These are phyloP conservation scores for Solanum aculeatissimum DNA, from an alignment of 305 asterid species.

Conservation along the genomic window DNA sequence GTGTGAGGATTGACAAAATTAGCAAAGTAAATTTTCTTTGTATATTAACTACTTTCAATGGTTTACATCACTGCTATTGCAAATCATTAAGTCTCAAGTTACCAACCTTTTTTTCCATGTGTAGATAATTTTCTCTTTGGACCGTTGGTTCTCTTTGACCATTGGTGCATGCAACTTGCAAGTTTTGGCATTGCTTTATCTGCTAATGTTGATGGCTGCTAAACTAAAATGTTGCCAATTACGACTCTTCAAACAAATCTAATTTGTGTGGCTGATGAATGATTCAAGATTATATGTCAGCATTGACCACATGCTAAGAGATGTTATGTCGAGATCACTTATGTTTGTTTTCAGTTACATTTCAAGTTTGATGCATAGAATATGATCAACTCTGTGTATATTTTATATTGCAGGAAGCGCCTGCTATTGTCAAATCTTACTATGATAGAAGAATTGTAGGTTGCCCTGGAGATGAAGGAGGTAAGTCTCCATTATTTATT, in stretches of 20 bases:
- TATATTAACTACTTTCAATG: neutral
- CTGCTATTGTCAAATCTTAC: conserved; percentile 77
- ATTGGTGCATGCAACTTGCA: neutral
- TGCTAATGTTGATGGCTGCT: neutral
- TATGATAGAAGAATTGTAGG: conserved; percentile 92
- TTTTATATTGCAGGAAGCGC: conserved; percentile 54
- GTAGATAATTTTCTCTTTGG: neutral
- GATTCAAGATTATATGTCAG: neutral
- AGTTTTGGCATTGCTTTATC: neutral
- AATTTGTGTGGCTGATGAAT: neutral
- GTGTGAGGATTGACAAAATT: neutral
- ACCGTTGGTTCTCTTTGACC: neutral
- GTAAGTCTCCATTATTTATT: conserved; percentile 26
- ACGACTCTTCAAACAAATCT: neutral
- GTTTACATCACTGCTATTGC: neutral
- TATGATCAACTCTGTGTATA: neutral
- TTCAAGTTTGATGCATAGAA: neutral
- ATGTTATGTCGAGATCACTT: neutral
- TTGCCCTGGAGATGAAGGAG: conserved; percentile 96
- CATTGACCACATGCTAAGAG: neutral
- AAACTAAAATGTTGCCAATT: neutral
- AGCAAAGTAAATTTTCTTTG: neutral
- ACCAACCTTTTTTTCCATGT: neutral
- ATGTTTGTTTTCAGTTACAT: neutral
- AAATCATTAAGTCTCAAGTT: neutral